A percentile compares a stretch with the other conserved stretches of the same genome.
These are phyloP conservation scores for Penicillium sp. DNA, from an alignment of 2,329 filamentous ascomycete genomes.

Conservation along the genomic window DNA sequence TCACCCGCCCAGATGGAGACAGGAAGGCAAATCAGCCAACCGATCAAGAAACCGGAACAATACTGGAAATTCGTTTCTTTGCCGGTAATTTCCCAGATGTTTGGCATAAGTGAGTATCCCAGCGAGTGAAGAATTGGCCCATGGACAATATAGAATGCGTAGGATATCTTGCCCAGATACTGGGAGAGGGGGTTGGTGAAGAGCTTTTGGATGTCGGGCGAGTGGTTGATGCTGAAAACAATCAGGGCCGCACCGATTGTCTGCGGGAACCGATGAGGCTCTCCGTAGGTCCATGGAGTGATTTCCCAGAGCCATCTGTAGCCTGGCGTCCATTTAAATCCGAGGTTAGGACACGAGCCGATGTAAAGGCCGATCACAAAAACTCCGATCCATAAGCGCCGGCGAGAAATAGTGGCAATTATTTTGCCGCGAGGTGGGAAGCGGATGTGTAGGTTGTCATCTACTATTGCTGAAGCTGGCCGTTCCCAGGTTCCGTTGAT, in stretches of 20 bases:
- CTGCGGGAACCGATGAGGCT: conserved; percentile 47
- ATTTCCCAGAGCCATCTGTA: conserved; percentile 41
- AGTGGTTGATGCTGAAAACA: conserved; percentile 44
- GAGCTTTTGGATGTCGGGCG: conserved; percentile 41
- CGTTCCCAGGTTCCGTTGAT: conserved; percentile 40
- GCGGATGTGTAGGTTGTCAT: conserved; percentile 23
- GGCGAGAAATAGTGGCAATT: conserved; percentile 26
- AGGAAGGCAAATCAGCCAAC: conserved; percentile 40
- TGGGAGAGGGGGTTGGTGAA: conserved; percentile 44
- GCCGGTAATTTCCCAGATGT: conserved; percentile 41
- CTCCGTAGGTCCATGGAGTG: conserved; percentile 42
- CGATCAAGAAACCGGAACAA: conserved; percentile 40
- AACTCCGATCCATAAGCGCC: conserved; percentile 37
- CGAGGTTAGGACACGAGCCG: conserved; percentile 43
- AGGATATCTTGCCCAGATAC: conserved; percentile 50
- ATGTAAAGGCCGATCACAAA: conserved; percentile 44
- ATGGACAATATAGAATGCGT: conserved; percentile 50
- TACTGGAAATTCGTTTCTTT: conserved; percentile 41
- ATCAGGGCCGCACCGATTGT: conserved; percentile 44
- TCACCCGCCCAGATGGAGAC: conserved; percentile 57
- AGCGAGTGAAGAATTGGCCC: conserved; percentile 45
- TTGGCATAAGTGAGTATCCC: conserved; percentile 46
- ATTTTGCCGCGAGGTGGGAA: conserved; percentile 13
- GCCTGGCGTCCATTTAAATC: conserved; percentile 43
- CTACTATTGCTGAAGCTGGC: conserved; percentile 2